Base-by-base conservation (phyloP, 1,139 yeast genomes). In the Blastobotrys elegans region DNA sequence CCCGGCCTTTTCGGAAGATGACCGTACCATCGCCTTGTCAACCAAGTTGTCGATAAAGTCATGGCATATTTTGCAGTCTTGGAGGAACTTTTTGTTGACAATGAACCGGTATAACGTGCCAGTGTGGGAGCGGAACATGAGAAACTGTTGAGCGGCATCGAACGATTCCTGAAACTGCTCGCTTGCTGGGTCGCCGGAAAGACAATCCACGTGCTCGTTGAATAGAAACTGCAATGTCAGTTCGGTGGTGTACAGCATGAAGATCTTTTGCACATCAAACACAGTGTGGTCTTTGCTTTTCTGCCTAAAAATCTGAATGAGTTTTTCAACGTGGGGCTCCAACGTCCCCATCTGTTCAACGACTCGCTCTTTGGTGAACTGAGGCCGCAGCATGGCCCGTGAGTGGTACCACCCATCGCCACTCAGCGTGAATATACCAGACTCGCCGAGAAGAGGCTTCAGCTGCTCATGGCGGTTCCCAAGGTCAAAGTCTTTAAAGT, bases 171-270 rank as follows among this genome's bases (percentile, higher is more conserved):
- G 75, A 58, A 76, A 76, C 16, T 65, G 67, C 18, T 48, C 24
- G 14, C 20, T 34, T 16, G 14, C 30, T 10, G 34, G 21, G 13
- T 13, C 21, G 5, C 11, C 22, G 1, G 49, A 20, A 44, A 75
- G 66, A 20, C 72, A 62, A 46, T 67, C 67, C 17, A 71, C 74
- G 4, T 76, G 69, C 56, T 72, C 75, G 24, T 83, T 83, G 62
- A 78, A 77, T 54, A 79, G 65, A 56, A 78, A 77, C 59, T 77
- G 82, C n/a, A 82, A 74, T 6, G 83, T 76, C 14, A 80, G 71
- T 57, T 79, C 84, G 56, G 79, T 70, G 5, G 83, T 79, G 44
- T 78, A 65, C 53, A 68, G 63, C 62, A 72, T 77, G 58, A 78
- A 76, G 40, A 71, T 64, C 20, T 68, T 69, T 57, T 77, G 82